phyloP scores from a whole-genome alignment of 2,329 filamentous ascomycete genomes.

The Ilyonectria destructans region DNA sequence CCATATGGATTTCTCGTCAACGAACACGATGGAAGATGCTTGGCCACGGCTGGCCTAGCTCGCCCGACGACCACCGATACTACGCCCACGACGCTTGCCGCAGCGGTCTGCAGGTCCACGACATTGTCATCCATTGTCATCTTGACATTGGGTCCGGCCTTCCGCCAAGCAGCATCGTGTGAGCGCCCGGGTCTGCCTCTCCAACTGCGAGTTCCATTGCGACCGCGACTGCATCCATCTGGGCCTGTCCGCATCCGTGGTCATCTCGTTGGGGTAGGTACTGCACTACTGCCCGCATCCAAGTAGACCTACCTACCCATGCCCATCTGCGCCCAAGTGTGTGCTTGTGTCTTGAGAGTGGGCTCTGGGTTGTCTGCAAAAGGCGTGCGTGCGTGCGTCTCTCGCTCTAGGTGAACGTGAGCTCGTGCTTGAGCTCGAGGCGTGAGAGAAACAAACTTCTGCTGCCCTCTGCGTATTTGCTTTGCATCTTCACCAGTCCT shows the following conservation, averaged over 20 bases:
- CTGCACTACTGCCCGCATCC: constrained; percentile 18
- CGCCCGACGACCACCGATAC: constrained; percentile 15
- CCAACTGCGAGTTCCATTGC: constrained; percentile 12
- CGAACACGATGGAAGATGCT: constrained; percentile 37
- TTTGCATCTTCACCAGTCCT: constrained; percentile 15
- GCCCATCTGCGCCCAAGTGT: constrained; percentile 26
- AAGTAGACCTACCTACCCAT: constrained; percentile 25
- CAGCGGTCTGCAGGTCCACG: constrained; percentile 17
- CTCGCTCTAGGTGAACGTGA: constrained; percentile 11
- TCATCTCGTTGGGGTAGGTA: constrained; percentile 26
- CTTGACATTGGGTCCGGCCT: constrained; percentile 25
- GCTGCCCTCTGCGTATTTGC: constrained; percentile 15
- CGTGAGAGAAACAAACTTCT: constrained; percentile 13
- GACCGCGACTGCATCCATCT: constrained; percentile 19
- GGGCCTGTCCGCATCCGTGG: constrained; percentile 18
- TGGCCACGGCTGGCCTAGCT: constrained; percentile 31
- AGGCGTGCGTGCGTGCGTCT: constrained; percentile 26
- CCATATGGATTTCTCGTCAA: constrained; percentile 24
- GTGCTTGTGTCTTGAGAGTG: constrained; percentile 18
- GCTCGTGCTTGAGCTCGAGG: constrained; percentile 7
- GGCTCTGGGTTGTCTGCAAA: constrained; percentile 17
- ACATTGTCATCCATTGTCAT: constrained; percentile 31
- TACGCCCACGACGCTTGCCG: constrained; percentile 15
- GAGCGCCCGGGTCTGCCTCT: constrained; percentile 25
- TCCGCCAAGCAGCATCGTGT: constrained; percentile 25